These are phyloP conservation scores for Arabidopsis arenosa DNA, from an alignment of 345 rosid species.

Conservation along the genomic window DNA sequence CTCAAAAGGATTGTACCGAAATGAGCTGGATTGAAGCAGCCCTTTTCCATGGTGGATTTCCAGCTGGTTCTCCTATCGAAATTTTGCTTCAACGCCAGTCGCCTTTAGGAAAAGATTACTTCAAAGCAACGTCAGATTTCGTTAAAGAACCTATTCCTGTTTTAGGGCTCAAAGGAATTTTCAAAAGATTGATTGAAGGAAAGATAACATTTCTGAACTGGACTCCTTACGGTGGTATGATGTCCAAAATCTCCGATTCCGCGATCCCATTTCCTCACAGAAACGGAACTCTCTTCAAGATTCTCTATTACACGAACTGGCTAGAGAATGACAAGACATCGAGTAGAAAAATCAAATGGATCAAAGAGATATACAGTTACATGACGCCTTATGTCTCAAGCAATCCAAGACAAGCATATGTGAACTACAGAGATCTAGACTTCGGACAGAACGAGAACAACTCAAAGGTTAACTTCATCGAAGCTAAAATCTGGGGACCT, in stretches of 20 bases:
- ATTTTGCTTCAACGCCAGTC: conserved; percentile 56
- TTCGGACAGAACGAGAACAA: conserved; percentile 53
- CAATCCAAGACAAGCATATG: conserved; percentile 56
- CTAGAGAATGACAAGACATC: conserved; percentile 37
- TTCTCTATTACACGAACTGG: conserved; percentile 51
- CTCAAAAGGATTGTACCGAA: conserved; percentile 50
- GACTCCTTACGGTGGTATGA: conserved; percentile 75
- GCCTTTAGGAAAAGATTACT: conserved; percentile 47
- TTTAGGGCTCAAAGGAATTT: conserved; percentile 51
- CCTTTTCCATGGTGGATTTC: conserved; percentile 49
- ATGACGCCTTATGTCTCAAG: conserved; percentile 65
- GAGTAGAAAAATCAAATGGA: conserved; percentile 46
- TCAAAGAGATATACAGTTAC: conserved; percentile 51
- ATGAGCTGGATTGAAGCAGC: conserved; percentile 65
- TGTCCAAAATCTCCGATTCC: conserved; percentile 54
- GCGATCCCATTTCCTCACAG: conserved; percentile 68
- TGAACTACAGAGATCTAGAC: conserved; percentile 75
- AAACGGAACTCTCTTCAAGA: conserved; percentile 52
- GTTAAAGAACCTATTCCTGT: conserved; percentile 48
- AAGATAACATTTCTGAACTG: conserved; percentile 51
- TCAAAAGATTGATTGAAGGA: conserved; percentile 52
- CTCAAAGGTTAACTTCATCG: conserved; percentile 19
- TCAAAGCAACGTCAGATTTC: conserved; percentile 61
- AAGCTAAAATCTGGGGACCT: conserved; percentile 55
- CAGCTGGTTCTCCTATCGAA: conserved; percentile 18